Evolutionary conservation across 371 early-diverging fungal species (phyloP), one percentile per base, ranked within the genome.

Genomic region (Apophysomyces sp.): DNA sequence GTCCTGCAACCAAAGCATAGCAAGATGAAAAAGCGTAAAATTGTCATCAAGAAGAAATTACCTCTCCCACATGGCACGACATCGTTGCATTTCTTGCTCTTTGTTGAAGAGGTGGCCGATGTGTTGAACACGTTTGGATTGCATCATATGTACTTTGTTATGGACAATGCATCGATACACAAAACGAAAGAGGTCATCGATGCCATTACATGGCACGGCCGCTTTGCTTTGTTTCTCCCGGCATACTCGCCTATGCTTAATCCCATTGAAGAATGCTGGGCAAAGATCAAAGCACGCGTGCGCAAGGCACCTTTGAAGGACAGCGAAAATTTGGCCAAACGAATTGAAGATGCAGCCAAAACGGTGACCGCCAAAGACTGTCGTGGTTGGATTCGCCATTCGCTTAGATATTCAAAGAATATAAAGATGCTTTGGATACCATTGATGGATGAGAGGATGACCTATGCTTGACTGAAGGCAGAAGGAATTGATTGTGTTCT

Each of bases 381-480:
- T 61, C 51, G 61, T 63, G 63, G 61, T 28, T 68, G 60, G 60
- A 65, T 59, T 59, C 56, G 55, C n/a, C 65, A 55, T 55, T 65
- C 56, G 31, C 56, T 55, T 26, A 58, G 51, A 21, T 51, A 65
- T 55, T 51, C 32, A 32, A 32, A 32, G 32, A 32, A 32, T 11
- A 32, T 4, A 32, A 32, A 32, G 11, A 32, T 32, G 6, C 11
- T 32, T 32, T n/a, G n/a, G n/a, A n/a, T n/a, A n/a, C n/a, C n/a
- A n/a, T n/a, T n/a, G n/a, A n/a, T n/a, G n/a, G n/a, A n/a, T n/a
- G n/a, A n/a, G n/a, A n/a, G n/a, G n/a, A n/a, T n/a, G n/a, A n/a
- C n/a, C n/a, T n/a, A n/a, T n/a, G n/a, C n/a, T n/a, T n/a, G n/a
- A n/a, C n/a, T n/a, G n/a, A n/a, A n/a, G n/a, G n/a, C n/a, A n/a